Base-by-base conservation (phyloP, 1,284 basidiomycete genomes). In the Ustilago tritici region DNA sequence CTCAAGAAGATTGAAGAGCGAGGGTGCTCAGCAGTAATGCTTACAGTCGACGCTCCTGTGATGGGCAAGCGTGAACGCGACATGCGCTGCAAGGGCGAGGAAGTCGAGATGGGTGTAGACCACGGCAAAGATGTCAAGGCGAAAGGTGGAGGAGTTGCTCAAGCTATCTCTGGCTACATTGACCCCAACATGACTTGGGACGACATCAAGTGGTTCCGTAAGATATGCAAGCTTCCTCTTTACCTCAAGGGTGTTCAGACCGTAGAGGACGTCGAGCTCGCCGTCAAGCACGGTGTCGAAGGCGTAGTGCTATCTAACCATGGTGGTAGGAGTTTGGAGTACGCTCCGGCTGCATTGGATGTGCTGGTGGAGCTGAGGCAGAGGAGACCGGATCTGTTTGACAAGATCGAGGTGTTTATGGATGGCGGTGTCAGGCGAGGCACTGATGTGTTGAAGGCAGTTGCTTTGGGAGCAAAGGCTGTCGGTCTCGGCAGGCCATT, bases 401-500 rank as follows among this genome's bases (percentile, higher is more conserved):
- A 85, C 65, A 87, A 86, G 73, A 75, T 89, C 64, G 89, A 90
- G 91, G 93, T 98, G 15, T 95, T 93, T 80, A 91, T 96, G 65
- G 95, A 98, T 84, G 95, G 95, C 15, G 95, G 95, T 4, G 89
- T 95, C 38, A 89, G 90, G 61, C 89, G 95, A 50, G 95, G 95
- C 28, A 80, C 85, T 38, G 85, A 85, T 86, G 91, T 96, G 9
- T 87, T 98, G 61, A 98, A 98, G 87, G 94, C 95, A 0, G 87
- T 98, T 2, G 95, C 94, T 78, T 88, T 98, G 43, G 77, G 81
- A 17, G 95, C 95, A 1, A 92, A 88, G 75, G 94, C 93, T 4
- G 94, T 96, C 7, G 95, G 95, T 1, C 88, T 98, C 31, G 95
- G 95, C 0, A 90, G 95, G 34, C 90, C 93, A 0, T 95, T 96